These are phyloP conservation scores for Tolypocladium cylindrosporum DNA, from an alignment of 2,329 filamentous ascomycete genomes.

Conservation along the genomic window DNA sequence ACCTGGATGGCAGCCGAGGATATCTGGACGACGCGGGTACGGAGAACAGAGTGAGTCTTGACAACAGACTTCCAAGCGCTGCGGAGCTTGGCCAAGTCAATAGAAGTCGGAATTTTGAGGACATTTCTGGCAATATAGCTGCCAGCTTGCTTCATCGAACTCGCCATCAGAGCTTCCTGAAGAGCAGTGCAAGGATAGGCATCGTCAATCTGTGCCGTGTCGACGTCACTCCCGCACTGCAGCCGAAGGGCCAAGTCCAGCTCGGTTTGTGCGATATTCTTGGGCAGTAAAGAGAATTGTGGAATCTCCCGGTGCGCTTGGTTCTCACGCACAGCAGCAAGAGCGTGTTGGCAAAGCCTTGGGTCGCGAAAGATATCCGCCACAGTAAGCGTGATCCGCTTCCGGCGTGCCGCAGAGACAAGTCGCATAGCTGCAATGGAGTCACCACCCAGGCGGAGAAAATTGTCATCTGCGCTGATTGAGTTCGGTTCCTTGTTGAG, in stretches of 20 bases:
- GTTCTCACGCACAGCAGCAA: background rate
- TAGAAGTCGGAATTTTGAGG: slow-evolving; percentile 7
- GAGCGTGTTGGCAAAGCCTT: background rate
- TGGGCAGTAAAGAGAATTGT: background rate
- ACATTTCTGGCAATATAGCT: slow-evolving; percentile 23
- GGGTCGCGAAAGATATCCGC: slow-evolving; percentile 4
- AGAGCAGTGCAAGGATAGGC: slow-evolving; percentile 27
- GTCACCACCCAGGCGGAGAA: slow-evolving; percentile 25
- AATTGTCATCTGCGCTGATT: slow-evolving; percentile 8
- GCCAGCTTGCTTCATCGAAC: slow-evolving; percentile 17
- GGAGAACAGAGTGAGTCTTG: background rate
- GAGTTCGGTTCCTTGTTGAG: slow-evolving; percentile 2
- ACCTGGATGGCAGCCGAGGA: background rate
- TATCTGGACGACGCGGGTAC: background rate
- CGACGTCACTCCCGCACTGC: background rate
- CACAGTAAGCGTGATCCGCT: slow-evolving; percentile 10
- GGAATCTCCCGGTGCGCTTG: background rate
- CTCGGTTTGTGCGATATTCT: too few relatives aligned
- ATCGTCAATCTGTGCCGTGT: slow-evolving; percentile 13
- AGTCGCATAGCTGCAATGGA: slow-evolving; percentile 11
- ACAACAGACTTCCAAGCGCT: slow-evolving; percentile 12
- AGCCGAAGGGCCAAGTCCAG: background rate
- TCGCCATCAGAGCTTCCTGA: slow-evolving; percentile 26
- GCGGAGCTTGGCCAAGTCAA: slow-evolving; percentile 16
- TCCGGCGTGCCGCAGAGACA: background rate